A percentile compares a stretch with the other conserved stretches of the same genome.
Evolutionary conservation across 129 eudicot genomes (phyloP).

Genomic region (Gnaphalium uliginosum): DNA sequence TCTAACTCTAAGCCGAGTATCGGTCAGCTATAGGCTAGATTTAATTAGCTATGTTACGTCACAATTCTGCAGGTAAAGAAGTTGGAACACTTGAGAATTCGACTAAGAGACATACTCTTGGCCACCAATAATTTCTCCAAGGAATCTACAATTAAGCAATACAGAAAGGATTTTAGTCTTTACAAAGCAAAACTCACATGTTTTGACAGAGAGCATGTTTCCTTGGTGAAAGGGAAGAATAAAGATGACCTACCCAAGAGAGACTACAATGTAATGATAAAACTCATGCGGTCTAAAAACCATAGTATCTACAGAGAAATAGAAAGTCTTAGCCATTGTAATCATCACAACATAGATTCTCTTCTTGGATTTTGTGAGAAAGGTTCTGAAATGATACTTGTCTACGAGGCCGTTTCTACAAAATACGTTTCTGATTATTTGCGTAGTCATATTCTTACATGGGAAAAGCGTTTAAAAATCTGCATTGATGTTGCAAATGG

Average conservation of each 20-base stretch:
- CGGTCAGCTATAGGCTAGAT: too few species aligned
- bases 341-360: not conserved
- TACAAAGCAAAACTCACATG: not conserved
- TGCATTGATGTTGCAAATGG: too few species aligned
- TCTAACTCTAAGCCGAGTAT: too few species aligned
- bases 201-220: not conserved
- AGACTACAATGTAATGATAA: not conserved
- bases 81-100: slow-evolving; percentile 10
- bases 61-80: not conserved
- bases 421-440: too few species aligned
- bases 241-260: not conserved
- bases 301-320: not conserved
- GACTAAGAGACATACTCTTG: not conserved
- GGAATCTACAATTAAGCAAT: not conserved
- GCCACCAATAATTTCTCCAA: not conserved
- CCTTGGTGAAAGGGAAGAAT: not conserved
- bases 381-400: not conserved
- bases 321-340: not conserved
- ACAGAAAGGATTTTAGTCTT: not conserved
- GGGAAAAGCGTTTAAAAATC: too few species aligned
- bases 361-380: slow-evolving; percentile 1
- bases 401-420: not conserved
- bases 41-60: too few species aligned
- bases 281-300: not conserved
- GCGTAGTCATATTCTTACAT: too few species aligned